Percentiles rank a stretch among this genome's conserved stretches.
Evolutionary conservation across 73 alveolate species (phyloP).

Genomic region (Durusdinium trenchii): DNA sequence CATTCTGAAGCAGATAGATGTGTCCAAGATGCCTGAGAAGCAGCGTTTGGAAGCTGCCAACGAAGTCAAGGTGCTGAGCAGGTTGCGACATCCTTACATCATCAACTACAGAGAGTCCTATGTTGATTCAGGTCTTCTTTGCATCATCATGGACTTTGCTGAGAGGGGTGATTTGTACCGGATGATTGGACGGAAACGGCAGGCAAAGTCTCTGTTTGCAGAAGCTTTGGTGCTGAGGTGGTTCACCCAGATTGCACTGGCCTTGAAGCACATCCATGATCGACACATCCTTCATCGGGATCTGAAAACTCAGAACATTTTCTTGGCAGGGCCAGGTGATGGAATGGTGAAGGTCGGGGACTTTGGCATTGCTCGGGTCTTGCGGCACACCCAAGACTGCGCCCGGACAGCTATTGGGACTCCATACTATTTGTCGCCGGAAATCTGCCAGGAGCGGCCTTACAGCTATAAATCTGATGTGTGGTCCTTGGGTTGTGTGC

Average conservation of each 20-base stretch:
- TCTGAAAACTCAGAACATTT: constrained; percentile 96
- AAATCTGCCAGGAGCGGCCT: constrained; percentile 99
- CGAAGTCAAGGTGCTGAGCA: constrained; percentile 98
- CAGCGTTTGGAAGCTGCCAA: constrained; percentile 96
- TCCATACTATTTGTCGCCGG: constrained; percentile 99
- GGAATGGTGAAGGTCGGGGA: constrained; percentile 97
- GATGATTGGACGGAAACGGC: constrained; percentile 96
- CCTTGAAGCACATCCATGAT: constrained; percentile 96
- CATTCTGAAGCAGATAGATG: constrained; percentile 97
- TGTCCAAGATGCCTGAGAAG: constrained; percentile 96
- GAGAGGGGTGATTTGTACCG: constrained; percentile 98
- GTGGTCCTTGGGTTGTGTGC: constrained; percentile 99
- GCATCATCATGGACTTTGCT: constrained; percentile 99
- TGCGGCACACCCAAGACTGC: constrained; percentile 97
- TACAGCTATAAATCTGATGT: constrained; percentile 99
- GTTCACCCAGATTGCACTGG: constrained; percentile 96
- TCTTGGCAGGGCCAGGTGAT: constrained; percentile 76
- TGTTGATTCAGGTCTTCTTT: constrained; percentile 96
- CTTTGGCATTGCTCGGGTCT: constrained; percentile 96
- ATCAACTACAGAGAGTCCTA: constrained; percentile 98
- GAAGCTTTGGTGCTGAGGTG: constrained; percentile 96
- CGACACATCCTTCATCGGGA: constrained; percentile 96
- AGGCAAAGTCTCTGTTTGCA: constrained; percentile 48
- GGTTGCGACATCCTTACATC: constrained; percentile 99
- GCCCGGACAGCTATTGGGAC: constrained; percentile 99